Conservation (phyloP, 192 early-diverging fungal genomes). For the Podila clonocystis region DNA sequence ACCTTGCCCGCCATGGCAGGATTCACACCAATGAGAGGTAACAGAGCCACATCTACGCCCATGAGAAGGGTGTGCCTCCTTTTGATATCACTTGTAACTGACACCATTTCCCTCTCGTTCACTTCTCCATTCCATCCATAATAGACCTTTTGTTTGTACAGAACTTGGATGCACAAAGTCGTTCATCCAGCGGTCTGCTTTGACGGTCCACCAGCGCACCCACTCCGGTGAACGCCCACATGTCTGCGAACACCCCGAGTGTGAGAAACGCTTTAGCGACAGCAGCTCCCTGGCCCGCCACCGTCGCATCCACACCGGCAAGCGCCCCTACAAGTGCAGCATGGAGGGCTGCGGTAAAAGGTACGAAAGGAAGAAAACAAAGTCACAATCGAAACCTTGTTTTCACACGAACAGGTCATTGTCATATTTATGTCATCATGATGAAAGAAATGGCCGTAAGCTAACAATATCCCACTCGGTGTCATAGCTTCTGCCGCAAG, state of each 20-base stretch:
- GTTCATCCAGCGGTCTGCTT: constrained; percentile 84
- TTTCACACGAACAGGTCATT: too few relatives aligned
- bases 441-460: too few relatives aligned
- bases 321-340: constrained; percentile 71
- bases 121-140: not conserved
- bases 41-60: too few relatives aligned
- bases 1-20: constrained; percentile 79
- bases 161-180: constrained; percentile 78
- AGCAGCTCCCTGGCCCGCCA: constrained; percentile 82
- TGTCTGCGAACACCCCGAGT: constrained; percentile 71
- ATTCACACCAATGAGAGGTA: constrained; percentile 86
- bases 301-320: constrained; percentile 72
- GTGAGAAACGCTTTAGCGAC: constrained; percentile 82
- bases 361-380: not conserved
- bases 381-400: not conserved
- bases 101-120: not conserved
- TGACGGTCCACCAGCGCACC: constrained; percentile 82
- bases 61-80: not conserved
- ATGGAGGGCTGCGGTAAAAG: constrained; percentile 59
- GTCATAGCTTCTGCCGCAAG: constrained; percentile 58
- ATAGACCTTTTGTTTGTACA: constrained; percentile 71
- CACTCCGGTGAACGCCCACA: constrained; percentile 84
- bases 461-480: too few relatives aligned
- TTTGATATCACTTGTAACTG: not conserved
- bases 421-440: not conserved